Evolutionary conservation across 768 basidiomycete genomes (phyloP).

Genomic region (Coprinopsis cinerea): DNA sequence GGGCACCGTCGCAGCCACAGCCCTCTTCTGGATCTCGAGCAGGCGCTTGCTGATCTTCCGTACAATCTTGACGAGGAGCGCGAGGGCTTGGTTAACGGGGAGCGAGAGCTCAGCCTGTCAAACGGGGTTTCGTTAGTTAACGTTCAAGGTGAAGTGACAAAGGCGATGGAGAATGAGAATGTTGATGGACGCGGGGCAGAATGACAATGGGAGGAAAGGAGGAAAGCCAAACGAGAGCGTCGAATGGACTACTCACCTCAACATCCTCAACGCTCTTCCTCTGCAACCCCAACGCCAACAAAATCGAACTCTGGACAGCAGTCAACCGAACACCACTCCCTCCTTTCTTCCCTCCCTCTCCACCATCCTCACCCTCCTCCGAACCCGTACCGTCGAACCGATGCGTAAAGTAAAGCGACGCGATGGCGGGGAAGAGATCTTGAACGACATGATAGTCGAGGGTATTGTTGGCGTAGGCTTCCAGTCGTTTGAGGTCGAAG

Average conservation of each 20-base stretch:
- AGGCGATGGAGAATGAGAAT: neutral
- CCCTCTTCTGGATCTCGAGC: conserved; percentile 72
- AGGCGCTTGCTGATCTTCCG: conserved; percentile 77
- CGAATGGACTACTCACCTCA: conserved; percentile 46
- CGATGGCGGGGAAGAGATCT: conserved; percentile 80
- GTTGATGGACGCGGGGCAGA: neutral
- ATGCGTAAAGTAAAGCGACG: conserved; percentile 80
- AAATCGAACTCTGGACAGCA: conserved; percentile 86
- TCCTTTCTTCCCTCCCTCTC: conserved; percentile 22
- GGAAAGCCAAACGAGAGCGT: too few species aligned
- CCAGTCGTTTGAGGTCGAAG: conserved; percentile 92
- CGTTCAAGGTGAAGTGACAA: too few species aligned
- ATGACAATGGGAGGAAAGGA: too few species aligned
- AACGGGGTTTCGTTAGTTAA: too few species aligned
- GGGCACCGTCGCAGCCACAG: conserved; percentile 43
- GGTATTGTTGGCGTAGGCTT: conserved; percentile 93
- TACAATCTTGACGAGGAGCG: conserved; percentile 86
- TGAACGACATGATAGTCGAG: conserved; percentile 95
- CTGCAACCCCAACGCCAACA: conserved; percentile 86
- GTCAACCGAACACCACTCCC: conserved; percentile 54
- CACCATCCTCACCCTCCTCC: conserved; percentile 12
- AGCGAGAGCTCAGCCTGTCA: conserved; percentile 81
- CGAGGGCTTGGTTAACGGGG: conserved; percentile 82
- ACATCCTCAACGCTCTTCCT: conserved; percentile 85
- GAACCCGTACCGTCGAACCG: conserved; percentile 37